A percentile compares a stretch with the other conserved stretches of the same genome.
These are phyloP conservation scores for Colletotrichum salicis DNA, from an alignment of 2,329 filamentous ascomycete genomes.

Conservation along the genomic window DNA sequence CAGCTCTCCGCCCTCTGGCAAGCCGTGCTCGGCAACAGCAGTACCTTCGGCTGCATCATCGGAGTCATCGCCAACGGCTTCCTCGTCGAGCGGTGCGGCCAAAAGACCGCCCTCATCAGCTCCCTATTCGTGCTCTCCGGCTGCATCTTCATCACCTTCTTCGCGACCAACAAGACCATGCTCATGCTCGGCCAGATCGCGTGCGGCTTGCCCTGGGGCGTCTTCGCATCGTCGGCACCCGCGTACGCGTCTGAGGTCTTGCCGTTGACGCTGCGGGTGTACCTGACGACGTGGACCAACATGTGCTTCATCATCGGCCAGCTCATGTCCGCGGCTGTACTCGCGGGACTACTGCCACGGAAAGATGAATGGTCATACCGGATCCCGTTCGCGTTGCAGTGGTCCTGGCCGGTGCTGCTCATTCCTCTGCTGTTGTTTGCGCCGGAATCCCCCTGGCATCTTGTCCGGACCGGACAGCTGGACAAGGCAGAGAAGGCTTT, in stretches of 20 bases:
- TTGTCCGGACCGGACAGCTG: slow-evolving; percentile 49
- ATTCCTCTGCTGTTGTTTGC: slow-evolving; percentile 52
- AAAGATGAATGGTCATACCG: slow-evolving; percentile 56
- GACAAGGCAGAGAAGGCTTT: slow-evolving; percentile 45
- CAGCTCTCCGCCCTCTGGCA: slow-evolving; percentile 58
- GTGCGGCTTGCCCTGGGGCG: slow-evolving; percentile 51
- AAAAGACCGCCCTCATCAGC: slow-evolving; percentile 50
- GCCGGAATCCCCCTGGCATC: slow-evolving; percentile 59
- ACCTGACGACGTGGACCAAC: slow-evolving; percentile 58
- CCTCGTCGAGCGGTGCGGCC: slow-evolving; percentile 50
- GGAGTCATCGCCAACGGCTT: slow-evolving; percentile 56
- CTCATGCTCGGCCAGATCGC: slow-evolving; percentile 49
- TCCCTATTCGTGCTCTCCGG: slow-evolving; percentile 46
- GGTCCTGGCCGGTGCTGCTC: slow-evolving; percentile 58
- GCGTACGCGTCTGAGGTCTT: slow-evolving; percentile 59
- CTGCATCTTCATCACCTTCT: slow-evolving; percentile 54
- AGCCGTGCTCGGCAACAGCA: slow-evolving; percentile 52
- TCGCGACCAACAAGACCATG: slow-evolving; percentile 45
- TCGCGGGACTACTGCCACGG: slow-evolving; percentile 47
- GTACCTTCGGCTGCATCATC: slow-evolving; percentile 54
- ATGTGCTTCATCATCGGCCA: slow-evolving; percentile 56
- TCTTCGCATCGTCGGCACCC: slow-evolving; percentile 56
- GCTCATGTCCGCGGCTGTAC: slow-evolving; percentile 51
- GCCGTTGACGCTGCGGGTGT: slow-evolving; percentile 52
- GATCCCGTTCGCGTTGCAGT: slow-evolving; percentile 60